Evolutionary conservation across 2,329 filamentous ascomycete genomes (phyloP).

Genomic region (Colletotrichum trifolii): DNA sequence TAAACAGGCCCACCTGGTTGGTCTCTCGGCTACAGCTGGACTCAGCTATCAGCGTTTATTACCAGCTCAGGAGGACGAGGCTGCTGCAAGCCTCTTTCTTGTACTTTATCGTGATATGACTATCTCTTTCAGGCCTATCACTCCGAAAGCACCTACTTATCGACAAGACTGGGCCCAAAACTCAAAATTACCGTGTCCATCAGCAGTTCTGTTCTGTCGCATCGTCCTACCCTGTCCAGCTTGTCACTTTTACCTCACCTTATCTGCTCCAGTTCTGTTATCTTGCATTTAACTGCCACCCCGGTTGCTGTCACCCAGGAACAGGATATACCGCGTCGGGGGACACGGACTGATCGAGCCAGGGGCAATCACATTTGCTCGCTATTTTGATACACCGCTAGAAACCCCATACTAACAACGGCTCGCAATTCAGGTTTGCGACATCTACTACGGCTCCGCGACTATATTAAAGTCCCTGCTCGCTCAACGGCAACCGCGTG

Average conservation of each 20-base stretch:
- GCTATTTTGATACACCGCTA: slow-evolving; percentile 33
- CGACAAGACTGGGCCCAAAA: slow-evolving; percentile 15
- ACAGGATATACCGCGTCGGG: slow-evolving; percentile 5
- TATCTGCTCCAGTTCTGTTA: slow-evolving; percentile 27
- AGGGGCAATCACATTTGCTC: slow-evolving; percentile 12
- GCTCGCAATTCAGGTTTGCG: slow-evolving; percentile 9
- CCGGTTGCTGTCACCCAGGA: slow-evolving; percentile 1
- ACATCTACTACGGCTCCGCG: neutral
- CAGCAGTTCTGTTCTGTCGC: neutral
- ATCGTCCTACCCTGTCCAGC: slow-evolving; percentile 15
- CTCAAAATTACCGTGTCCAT: slow-evolving; percentile 11
- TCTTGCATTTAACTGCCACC: slow-evolving; percentile 22
- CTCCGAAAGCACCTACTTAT: slow-evolving; percentile 3
- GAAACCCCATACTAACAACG: slow-evolving; percentile 19
- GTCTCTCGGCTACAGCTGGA: slow-evolving; percentile 2
- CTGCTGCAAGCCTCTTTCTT: slow-evolving; percentile 20
- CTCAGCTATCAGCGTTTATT: slow-evolving; percentile 20
- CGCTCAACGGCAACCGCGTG: neutral
- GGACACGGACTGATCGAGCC: slow-evolving; percentile 16
- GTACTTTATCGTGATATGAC: slow-evolving; percentile 28
- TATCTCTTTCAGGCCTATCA: slow-evolving; percentile 14
- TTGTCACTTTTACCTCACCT: slow-evolving; percentile 16
- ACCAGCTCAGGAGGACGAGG: slow-evolving; percentile 12
- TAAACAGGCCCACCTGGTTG: slow-evolving; percentile 12
- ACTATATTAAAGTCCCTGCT: slow-evolving; percentile 4